Evolutionary conservation across 140 eudicot genomes (phyloP).

Genomic region (Anethum foeniculum): DNA sequence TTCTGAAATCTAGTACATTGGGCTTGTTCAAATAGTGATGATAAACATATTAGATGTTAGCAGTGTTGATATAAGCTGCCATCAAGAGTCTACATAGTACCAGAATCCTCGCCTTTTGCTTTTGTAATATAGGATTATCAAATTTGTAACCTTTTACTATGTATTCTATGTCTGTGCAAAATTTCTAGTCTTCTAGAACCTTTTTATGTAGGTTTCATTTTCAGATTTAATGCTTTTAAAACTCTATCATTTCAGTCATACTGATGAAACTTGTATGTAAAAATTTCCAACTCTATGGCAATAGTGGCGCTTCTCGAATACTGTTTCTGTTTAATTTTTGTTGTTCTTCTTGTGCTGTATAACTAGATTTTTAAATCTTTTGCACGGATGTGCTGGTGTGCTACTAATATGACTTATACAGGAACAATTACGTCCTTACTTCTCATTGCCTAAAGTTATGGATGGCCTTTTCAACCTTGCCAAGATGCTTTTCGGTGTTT

Average conservation of each 20-base stretch:
- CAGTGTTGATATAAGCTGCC: background rate
- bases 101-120: background rate
- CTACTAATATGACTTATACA: conserved; percentile 21
- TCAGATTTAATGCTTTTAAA: background rate
- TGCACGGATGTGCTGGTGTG: conserved; percentile 1
- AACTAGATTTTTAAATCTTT: background rate
- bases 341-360: background rate
- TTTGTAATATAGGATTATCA: background rate
- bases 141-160: background rate
- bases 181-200: background rate
- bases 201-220: background rate
- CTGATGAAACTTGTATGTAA: no score
- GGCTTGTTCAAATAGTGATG: background rate
- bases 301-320: background rate
- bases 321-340: background rate
- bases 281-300: background rate
- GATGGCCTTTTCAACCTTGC: conserved; percentile 84
- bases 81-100: conserved; percentile 1
- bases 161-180: background rate
- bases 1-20: background rate
- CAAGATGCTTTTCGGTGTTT: conserved; percentile 66
- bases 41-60: background rate
- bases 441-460: conserved; percentile 80
- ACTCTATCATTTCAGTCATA: background rate
- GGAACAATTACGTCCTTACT: conserved; percentile 93